phyloP scores from a whole-genome alignment of 352 stramenopile species.

The Achlya hypogyna region DNA sequence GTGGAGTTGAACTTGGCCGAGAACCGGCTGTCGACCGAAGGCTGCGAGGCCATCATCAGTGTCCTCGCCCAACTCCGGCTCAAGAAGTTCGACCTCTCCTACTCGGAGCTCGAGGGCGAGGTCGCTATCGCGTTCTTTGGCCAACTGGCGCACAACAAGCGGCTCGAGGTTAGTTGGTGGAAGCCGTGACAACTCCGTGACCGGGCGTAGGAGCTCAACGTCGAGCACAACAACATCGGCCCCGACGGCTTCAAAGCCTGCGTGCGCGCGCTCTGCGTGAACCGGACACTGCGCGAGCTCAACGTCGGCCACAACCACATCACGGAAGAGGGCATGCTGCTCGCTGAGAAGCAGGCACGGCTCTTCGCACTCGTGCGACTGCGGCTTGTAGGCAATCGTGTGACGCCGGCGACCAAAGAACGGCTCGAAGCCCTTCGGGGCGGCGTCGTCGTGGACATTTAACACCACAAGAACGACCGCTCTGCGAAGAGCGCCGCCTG shows the following conservation, averaged over 20 bases:
- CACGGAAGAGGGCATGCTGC: conserved; percentile 41
- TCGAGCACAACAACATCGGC: conserved; percentile 59
- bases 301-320: conserved; percentile 67
- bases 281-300: conserved; percentile 48
- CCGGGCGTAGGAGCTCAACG: conserved; percentile 28
- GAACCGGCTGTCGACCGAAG: conserved; percentile 52
- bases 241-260: conserved; percentile 65
- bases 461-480: neutral
- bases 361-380: conserved; percentile 8
- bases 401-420: neutral
- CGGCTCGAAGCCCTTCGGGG: neutral
- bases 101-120: conserved; percentile 45
- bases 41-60: conserved; percentile 40
- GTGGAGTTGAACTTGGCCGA: conserved; percentile 42
- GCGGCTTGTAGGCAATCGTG: conserved; percentile 5
- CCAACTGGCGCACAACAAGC: conserved; percentile 49
- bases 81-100: conserved; percentile 50
- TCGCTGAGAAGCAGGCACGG: conserved; percentile 11
- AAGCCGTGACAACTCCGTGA: too few species aligned
- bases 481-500: too few species aligned
- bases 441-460: conserved; percentile 15
- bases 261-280: conserved; percentile 41
- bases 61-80: conserved; percentile 45
- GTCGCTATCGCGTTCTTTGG: conserved; percentile 53
- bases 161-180: conserved; percentile 22